Evolutionary conservation across 192 early-diverging fungal genomes (phyloP), one percentile per base, ranked within the genome.

Genomic region (Geranomyces michiganensis): DNA sequence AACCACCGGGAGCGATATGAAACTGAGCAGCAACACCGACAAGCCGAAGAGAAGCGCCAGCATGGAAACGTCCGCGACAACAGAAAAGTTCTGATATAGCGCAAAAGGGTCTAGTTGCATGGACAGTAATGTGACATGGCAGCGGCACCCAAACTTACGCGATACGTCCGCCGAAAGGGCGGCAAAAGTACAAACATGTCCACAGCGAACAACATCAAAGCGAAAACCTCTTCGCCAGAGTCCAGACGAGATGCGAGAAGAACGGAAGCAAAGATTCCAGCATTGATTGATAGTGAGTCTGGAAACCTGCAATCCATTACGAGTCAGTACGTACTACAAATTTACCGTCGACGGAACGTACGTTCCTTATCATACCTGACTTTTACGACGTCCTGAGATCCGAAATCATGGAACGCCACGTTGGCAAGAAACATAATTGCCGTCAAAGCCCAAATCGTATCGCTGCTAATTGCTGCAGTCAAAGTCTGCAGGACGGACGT

Each of bases 151-250:
- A 26, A 22, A n/a, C 56, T 65, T 58, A 76, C 67, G 22, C 90
- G 84, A 22, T 90, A 78, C 63, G 92, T 87, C 61, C 94, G 84
- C 19, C 94, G 85, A 60, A 95, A 89, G 44, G 96, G 93, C 0
- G 97, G 97, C 70, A 97, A 94, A n/a, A 99, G 74, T 1, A 90
- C 95, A 82, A 99, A 99, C 87, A 93, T 92, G 66, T 90, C 84
- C 13, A 99, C 87, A 24, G 94, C 92, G 82, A 93, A 91, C 0
- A 89, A 79, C 81, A 97, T 81, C 59, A 99, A 85, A 0, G 88
- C 90, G 83, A 93, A 96, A 0, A 96, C 95, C 76, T 91, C 85
- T n/a, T 89, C 62, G 68, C 96, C 92, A 63, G 89, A 90, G 60
- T 86, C 33, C 22, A 99, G 81, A 58, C 93, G 83, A 1, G 96